These are phyloP conservation scores for Kregervanrija delftensis DNA, from an alignment of 805 yeast genomes.

Conservation along the genomic window DNA sequence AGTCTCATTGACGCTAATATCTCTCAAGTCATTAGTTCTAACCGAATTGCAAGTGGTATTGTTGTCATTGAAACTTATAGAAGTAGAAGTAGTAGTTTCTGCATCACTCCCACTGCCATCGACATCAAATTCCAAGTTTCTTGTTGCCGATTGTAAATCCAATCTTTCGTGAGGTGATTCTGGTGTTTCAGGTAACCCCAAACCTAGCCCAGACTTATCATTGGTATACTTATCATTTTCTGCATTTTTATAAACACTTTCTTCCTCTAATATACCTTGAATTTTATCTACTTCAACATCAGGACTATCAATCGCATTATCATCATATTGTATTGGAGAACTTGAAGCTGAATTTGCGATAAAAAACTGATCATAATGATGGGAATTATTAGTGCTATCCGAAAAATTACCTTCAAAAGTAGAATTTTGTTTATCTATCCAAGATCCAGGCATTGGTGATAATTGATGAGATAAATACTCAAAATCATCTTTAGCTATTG, in stretches of 20 bases:
- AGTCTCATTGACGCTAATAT: too few relatives aligned
- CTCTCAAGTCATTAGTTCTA: too few relatives aligned
- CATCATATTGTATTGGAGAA: background rate
- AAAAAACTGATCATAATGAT: background rate
- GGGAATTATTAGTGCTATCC: background rate
- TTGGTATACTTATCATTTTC: too few relatives aligned
- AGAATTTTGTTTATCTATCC: constrained; percentile 16
- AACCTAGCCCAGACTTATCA: too few relatives aligned
- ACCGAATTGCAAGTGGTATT: too few relatives aligned
- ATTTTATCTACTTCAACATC: background rate
- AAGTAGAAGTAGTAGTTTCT: too few relatives aligned
- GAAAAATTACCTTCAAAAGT: constrained; percentile 6
- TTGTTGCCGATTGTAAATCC: too few relatives aligned
- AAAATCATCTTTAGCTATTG: constrained; percentile 18
- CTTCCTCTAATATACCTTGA: constrained; percentile 3
- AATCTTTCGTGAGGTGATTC: background rate
- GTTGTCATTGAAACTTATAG: too few relatives aligned
- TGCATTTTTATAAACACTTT: background rate
- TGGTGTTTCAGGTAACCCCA: background rate
- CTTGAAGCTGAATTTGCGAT: background rate
- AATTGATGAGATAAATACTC: constrained; percentile 19
- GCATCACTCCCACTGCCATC: too few relatives aligned
- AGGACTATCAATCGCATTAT: background rate
- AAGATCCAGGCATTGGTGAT: constrained; percentile 26
- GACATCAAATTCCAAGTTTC: too few relatives aligned